phyloP scores from a whole-genome alignment of 306 rosid genomes.

The Senna tora region DNA sequence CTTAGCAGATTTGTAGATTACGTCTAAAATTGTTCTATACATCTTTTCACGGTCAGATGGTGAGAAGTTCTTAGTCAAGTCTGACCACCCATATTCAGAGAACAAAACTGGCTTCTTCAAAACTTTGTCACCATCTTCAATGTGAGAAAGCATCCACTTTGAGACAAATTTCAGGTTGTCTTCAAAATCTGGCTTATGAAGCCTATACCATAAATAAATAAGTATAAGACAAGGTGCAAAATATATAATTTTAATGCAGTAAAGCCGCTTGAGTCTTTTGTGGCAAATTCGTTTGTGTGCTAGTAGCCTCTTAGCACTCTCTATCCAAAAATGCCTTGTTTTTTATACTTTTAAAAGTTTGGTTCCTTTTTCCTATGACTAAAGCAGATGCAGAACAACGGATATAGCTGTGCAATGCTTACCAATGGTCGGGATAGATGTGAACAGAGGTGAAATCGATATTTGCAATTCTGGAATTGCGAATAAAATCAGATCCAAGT shows the following conservation, averaged over 20 bases:
- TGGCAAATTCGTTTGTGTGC: background rate
- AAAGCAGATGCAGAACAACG: conserved; percentile 1
- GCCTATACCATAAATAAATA: conserved; percentile 50
- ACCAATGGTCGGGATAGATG: conserved; percentile 99
- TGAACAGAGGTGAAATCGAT: conserved; percentile 95
- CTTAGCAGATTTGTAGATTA: conserved; percentile 81
- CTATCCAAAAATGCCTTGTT: background rate
- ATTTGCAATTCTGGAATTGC: conserved; percentile 67
- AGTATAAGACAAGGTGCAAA: background rate
- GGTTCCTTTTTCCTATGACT: background rate
- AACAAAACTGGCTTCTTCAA: conserved; percentile 86
- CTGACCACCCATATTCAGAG: conserved; percentile 86
- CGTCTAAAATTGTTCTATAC: conserved; percentile 60
- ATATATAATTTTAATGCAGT: background rate
- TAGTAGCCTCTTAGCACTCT: background rate
- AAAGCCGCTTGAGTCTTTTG: background rate
- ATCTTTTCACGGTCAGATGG: conserved; percentile 63
- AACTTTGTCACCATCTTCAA: conserved; percentile 80
- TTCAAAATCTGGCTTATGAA: conserved; percentile 59
- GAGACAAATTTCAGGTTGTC: conserved; percentile 66
- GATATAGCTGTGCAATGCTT: conserved; percentile 44
- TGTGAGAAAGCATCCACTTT: conserved; percentile 96
- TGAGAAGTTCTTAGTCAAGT: conserved; percentile 60
- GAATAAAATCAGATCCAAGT: conserved; percentile 92
- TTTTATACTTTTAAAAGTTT: background rate